phyloP scores from a whole-genome alignment of 768 basidiomycete genomes.

The Serendipita sp. region DNA sequence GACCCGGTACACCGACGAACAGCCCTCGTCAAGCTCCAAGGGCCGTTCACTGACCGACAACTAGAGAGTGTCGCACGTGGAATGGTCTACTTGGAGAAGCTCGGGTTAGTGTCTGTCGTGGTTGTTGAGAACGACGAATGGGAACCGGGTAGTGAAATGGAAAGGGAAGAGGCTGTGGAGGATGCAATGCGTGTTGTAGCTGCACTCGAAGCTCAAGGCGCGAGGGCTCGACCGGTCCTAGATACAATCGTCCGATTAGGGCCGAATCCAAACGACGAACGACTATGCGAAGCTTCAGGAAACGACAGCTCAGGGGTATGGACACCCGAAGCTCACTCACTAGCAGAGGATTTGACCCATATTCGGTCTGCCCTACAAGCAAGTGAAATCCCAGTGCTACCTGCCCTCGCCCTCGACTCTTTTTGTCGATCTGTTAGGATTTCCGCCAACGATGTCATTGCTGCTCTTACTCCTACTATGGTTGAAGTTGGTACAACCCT shows the following conservation, averaged over 20 bases:
- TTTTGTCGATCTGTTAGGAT: conserved; percentile 75
- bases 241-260: conserved; percentile 75
- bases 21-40: conserved; percentile 91
- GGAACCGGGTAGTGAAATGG: conserved; percentile 47
- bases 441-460: conserved; percentile 75
- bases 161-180: conserved; percentile 47
- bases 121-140: conserved; percentile 82
- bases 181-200: conserved; percentile 77
- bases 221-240: conserved; percentile 72
- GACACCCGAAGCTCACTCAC: conserved; percentile 62
- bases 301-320: conserved; percentile 16
- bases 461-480: conserved; percentile 79
- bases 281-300: background rate
- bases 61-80: conserved; percentile 87
- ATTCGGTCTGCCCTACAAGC: conserved; percentile 79
- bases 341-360: conserved; percentile 61
- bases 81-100: conserved; percentile 87
- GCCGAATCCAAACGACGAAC: conserved; percentile 37
- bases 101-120: conserved; percentile 89
- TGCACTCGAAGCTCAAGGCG: conserved; percentile 70
- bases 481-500: conserved; percentile 35
- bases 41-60: conserved; percentile 85
- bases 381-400: conserved; percentile 91
- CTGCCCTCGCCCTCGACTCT: conserved; percentile 85
- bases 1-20: conserved; percentile 73